A percentile compares a stretch with the other conserved stretches of the same genome.
phyloP scores from a whole-genome alignment of 805 yeast genomes.

The Saturnispora ahearnii region DNA sequence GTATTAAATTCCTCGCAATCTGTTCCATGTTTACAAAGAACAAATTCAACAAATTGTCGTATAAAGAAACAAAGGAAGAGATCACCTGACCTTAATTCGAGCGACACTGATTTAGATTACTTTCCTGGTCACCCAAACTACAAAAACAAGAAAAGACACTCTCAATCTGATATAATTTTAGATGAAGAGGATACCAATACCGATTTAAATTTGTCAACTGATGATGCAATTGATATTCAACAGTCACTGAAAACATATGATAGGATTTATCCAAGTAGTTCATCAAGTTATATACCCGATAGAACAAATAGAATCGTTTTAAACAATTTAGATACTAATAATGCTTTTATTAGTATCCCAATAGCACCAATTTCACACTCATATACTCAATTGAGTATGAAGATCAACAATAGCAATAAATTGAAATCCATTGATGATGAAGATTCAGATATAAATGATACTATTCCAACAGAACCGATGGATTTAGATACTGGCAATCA shows the following conservation, averaged over 20 bases:
- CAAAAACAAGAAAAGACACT: neutral
- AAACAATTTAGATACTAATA: neutral
- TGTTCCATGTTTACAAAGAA: neutral
- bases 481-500: conserved; percentile 3
- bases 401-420: neutral
- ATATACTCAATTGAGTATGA: neutral
- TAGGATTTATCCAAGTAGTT: neutral
- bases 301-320: neutral
- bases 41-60: neutral
- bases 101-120: conserved; percentile 6
- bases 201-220: neutral
- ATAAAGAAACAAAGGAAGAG: neutral
- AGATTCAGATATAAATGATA: conserved; percentile 5
- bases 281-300: neutral
- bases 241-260: neutral
- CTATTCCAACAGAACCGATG: neutral
- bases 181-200: neutral
- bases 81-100: neutral
- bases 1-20: neutral
- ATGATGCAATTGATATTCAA: neutral
- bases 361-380: neutral
- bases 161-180: neutral
- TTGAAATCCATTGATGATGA: neutral
- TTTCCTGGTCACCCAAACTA: conserved; percentile 7
- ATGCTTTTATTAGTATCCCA: neutral